Evolutionary conservation across 148 eudicot genomes (phyloP).

Genomic region (Pouteria glomerata): DNA sequence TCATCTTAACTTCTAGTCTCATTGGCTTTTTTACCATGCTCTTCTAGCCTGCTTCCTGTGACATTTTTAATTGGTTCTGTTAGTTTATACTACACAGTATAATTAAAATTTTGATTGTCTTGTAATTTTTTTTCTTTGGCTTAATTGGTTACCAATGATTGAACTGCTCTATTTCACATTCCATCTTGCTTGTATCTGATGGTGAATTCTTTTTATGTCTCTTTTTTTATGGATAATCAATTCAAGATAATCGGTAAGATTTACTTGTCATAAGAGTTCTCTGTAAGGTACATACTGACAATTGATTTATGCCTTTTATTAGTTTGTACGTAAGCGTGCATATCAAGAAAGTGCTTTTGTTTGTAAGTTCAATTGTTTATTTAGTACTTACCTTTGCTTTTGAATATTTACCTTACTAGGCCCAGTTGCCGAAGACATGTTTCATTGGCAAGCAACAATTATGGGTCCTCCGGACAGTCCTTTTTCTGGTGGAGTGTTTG

Average conservation of each 20-base stretch:
- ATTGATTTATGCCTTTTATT: background rate
- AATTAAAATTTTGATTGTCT: background rate
- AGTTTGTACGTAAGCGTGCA: background rate
- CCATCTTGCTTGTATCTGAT: background rate
- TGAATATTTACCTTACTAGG: constrained; percentile 20
- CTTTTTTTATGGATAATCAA: background rate
- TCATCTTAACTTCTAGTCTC: background rate
- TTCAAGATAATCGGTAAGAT: background rate
- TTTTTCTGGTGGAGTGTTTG: constrained; percentile 67
- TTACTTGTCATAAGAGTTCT: no score
- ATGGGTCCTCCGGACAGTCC: constrained; percentile 71
- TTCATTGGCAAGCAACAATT: no score
- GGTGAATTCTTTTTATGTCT: background rate
- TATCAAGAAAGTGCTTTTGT: background rate
- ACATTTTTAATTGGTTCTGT: background rate
- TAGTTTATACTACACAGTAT: background rate
- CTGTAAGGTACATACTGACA: background rate
- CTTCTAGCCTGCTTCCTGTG: background rate
- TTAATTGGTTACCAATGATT: background rate
- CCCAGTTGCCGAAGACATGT: no score
- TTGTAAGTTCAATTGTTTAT: background rate
- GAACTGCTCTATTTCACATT: background rate
- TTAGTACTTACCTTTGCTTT: constrained; percentile 1
- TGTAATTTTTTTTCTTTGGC: background rate
- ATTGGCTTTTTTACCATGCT: background rate